Conservation (phyloP, 1,284 basidiomycete genomes). For the Malassezia slooffiae region DNA sequence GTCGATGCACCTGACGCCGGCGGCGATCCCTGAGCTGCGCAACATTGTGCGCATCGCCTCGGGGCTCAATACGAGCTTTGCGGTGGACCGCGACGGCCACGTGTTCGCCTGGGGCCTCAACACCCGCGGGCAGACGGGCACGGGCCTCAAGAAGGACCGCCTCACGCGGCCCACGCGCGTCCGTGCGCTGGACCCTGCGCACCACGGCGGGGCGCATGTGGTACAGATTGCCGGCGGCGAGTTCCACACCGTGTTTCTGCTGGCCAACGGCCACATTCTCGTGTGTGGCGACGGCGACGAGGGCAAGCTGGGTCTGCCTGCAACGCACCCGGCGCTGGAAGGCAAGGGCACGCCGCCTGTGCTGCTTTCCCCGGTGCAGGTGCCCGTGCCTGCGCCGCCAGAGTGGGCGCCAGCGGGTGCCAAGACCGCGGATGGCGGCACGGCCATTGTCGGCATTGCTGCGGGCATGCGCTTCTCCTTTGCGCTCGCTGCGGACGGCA, state of each 20-base stretch:
- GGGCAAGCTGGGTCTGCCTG: constrained; percentile 31
- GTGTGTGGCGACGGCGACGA: constrained; percentile 38
- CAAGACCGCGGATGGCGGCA: constrained; percentile 48
- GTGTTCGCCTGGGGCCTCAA: constrained; percentile 90
- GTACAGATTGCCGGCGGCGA: constrained; percentile 62
- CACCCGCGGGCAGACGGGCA: constrained; percentile 60
- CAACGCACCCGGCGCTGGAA: constrained; percentile 20
- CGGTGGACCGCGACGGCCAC: constrained; percentile 66
- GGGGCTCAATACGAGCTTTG: constrained; percentile 76
- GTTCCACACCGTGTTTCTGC: constrained; percentile 77
- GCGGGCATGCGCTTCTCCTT: constrained; percentile 71
- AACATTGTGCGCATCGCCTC: constrained; percentile 67
- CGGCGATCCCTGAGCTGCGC: constrained; percentile 58
- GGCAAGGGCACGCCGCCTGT: constrained; percentile 18
- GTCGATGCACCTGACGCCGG: constrained; percentile 69
- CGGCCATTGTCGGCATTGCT: constrained; percentile 64
- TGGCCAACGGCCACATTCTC: constrained; percentile 67
- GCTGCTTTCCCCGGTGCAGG: constrained; percentile 30
- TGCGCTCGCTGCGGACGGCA: constrained; percentile 65
- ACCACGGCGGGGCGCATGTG: constrained; percentile 51
- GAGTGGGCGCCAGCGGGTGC: constrained; percentile 30
- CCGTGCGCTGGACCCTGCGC: constrained; percentile 56
- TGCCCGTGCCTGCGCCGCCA: constrained; percentile 47
- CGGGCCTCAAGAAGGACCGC: constrained; percentile 50
- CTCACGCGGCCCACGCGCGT: constrained; percentile 64